These are phyloP conservation scores for Pezicula radicicola DNA, from an alignment of 2,329 filamentous ascomycete species.

Conservation along the genomic window DNA sequence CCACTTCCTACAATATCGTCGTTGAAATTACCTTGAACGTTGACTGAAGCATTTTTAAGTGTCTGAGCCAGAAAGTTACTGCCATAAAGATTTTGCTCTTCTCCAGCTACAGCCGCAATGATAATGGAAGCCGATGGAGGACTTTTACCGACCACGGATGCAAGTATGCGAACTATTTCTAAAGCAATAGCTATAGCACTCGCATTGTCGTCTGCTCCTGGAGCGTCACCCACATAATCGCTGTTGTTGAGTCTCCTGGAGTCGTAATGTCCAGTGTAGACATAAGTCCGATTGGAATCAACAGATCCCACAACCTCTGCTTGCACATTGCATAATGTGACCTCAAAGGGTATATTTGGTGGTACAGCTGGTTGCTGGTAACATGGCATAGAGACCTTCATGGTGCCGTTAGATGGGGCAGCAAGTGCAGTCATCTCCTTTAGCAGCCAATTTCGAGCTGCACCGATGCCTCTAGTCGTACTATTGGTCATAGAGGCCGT, in stretches of 20 bases:
- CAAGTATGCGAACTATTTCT: conserved; percentile 38
- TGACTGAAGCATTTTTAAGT: conserved; percentile 41
- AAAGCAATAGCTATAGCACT: conserved; percentile 50
- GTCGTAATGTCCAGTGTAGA: conserved; percentile 55
- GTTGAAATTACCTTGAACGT: conserved; percentile 55
- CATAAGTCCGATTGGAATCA: conserved; percentile 48
- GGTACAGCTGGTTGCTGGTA: conserved; percentile 43
- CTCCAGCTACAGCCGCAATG: conserved; percentile 54
- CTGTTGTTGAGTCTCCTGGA: conserved; percentile 44
- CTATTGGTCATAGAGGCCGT: conserved; percentile 50
- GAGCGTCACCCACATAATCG: conserved; percentile 50
- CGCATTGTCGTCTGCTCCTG: conserved; percentile 56
- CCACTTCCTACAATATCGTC: conserved; percentile 53
- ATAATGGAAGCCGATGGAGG: conserved; percentile 49
- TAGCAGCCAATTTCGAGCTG: conserved; percentile 54
- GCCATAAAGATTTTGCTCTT: conserved; percentile 54
- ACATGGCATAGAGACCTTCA: conserved; percentile 45
- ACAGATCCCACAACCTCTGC: conserved; percentile 46
- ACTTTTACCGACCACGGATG: conserved; percentile 44
- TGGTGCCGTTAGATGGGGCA: conserved; percentile 40
- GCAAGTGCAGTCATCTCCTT: conserved; percentile 46
- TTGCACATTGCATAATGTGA: conserved; percentile 50
- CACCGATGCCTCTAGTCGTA: conserved; percentile 48
- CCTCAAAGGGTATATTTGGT: conserved; percentile 43
- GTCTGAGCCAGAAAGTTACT: conserved; percentile 48